phyloP scores from a whole-genome alignment of 2,329 filamentous ascomycete species.

The Fusarium nurragi region DNA sequence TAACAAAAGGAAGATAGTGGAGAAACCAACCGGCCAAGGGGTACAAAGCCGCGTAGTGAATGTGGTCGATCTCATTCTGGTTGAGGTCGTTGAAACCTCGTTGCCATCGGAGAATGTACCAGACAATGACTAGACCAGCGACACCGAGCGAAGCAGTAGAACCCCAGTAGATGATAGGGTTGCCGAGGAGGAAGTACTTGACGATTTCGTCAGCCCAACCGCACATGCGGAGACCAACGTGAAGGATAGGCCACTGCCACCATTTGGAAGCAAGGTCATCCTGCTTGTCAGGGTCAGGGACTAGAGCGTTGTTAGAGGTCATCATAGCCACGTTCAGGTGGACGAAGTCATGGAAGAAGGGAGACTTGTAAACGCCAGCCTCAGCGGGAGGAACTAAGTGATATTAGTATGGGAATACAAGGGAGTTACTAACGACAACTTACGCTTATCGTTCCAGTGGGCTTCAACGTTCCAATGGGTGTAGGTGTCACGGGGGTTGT shows the following conservation, averaged over 20 bases:
- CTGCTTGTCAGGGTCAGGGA: slow-evolving; percentile 98
- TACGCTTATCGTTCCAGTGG: slow-evolving; percentile 92
- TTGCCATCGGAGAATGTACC: slow-evolving; percentile 95
- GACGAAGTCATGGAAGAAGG: slow-evolving; percentile 97
- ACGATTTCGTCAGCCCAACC: slow-evolving; percentile 95
- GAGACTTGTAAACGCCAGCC: slow-evolving; percentile 92
- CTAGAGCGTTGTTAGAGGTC: slow-evolving; percentile 98
- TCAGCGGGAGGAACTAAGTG: slow-evolving; percentile 83
- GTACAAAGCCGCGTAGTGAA: slow-evolving; percentile 93
- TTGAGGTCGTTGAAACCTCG: slow-evolving; percentile 88
- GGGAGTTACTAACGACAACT: slow-evolving; percentile 52
- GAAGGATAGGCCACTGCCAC: slow-evolving; percentile 98
- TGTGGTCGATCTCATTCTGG: slow-evolving; percentile 84
- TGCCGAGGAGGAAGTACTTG: slow-evolving; percentile 98
- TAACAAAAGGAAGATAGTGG: slow-evolving; percentile 93
- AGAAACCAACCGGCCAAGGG: slow-evolving; percentile 94
- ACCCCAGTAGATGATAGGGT: slow-evolving; percentile 96
- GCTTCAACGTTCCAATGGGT: slow-evolving; percentile 99
- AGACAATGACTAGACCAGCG: slow-evolving; percentile 76
- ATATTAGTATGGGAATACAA: slow-evolving; percentile 16
- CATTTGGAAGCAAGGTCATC: slow-evolving; percentile 95
- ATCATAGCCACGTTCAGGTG: slow-evolving; percentile 99
- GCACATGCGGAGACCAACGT: slow-evolving; percentile 98
- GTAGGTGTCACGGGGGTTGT: slow-evolving; percentile 91
- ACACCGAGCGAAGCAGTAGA: slow-evolving; percentile 81